Conservation (phyloP, 805 yeast species). For the Wickerhamomyces kurtzmanii region DNA sequence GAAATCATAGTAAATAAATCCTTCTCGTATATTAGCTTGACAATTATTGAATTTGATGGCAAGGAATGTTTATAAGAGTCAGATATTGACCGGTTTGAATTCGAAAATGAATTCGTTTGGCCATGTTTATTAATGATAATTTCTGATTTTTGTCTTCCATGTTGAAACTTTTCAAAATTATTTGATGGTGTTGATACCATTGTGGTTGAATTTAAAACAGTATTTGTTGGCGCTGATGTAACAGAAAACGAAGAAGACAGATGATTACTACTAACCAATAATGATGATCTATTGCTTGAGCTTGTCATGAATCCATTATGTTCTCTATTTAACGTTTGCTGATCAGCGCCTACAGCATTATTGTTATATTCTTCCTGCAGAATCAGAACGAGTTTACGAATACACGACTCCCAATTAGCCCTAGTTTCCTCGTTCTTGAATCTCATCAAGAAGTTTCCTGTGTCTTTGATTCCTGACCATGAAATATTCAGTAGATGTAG, state of each 20-base stretch:
- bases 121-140: slow-evolving; percentile 11
- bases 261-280: slow-evolving; percentile 11
- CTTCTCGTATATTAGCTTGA: slow-evolving; percentile 30
- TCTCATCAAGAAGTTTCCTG: slow-evolving; percentile 75
- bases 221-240: too few relatives aligned
- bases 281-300: slow-evolving; percentile 15
- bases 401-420: slow-evolving; percentile 70
- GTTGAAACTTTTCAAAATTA: slow-evolving; percentile 5
- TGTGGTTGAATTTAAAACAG: slow-evolving; percentile 1
- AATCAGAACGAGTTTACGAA: slow-evolving; percentile 33
- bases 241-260: too few relatives aligned
- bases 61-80: slow-evolving; percentile 27
- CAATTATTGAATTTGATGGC: slow-evolving; percentile 26
- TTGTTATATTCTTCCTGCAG: slow-evolving; percentile 17
- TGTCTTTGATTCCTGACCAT: slow-evolving; percentile 82
- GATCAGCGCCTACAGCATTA: too few relatives aligned
- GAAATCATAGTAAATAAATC: slow-evolving; percentile 60
- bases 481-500: slow-evolving; percentile 57
- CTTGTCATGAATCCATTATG: slow-evolving; percentile 17
- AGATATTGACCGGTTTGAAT: slow-evolving; percentile 24
- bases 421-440: slow-evolving; percentile 79
- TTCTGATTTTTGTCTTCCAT: slow-evolving; percentile 18
- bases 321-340: too few relatives aligned
- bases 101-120: slow-evolving; percentile 16
- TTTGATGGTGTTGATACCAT: slow-evolving; percentile 2